Percentiles rank a stretch among this genome's conserved stretches.
These are phyloP conservation scores for Mesotaenium endlicherianum DNA, from an alignment of 139 green algal species.

Conservation along the genomic window DNA sequence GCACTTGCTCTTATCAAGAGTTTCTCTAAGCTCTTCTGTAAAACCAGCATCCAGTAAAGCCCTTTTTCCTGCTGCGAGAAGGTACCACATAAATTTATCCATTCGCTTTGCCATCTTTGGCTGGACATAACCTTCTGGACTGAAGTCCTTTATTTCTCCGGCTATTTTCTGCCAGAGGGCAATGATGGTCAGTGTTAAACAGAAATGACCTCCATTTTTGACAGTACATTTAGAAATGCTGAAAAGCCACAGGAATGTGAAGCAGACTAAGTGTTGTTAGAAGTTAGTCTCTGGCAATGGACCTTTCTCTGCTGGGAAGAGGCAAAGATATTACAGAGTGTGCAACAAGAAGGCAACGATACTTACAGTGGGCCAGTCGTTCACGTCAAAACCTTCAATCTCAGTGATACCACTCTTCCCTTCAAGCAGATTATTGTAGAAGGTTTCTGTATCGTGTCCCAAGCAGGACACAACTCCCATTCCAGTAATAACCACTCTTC, in stretches of 20 bases:
- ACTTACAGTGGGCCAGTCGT: slow-evolving; percentile 78
- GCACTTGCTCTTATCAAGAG: slow-evolving; percentile 80
- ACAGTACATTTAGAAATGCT: too few species aligned
- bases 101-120: slow-evolving; percentile 92
- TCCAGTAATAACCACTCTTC: slow-evolving; percentile 59
- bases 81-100: slow-evolving; percentile 94
- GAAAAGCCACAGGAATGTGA: too few species aligned
- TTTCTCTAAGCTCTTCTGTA: slow-evolving; percentile 68
- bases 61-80: slow-evolving; percentile 85
- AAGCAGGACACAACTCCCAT: slow-evolving; percentile 58
- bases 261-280: neutral
- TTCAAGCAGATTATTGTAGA: slow-evolving; percentile 90
- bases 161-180: slow-evolving; percentile 82
- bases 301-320: too few species aligned
- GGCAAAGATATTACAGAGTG: too few species aligned
- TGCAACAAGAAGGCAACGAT: neutral
- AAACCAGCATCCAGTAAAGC: slow-evolving; percentile 56
- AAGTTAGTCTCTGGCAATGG: too few species aligned
- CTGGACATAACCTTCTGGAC: slow-evolving; percentile 76
- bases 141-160: slow-evolving; percentile 92
- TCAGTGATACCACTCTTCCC: slow-evolving; percentile 77
- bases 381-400: slow-evolving; percentile 90
- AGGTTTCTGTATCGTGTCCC: slow-evolving; percentile 59
- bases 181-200: too few species aligned
- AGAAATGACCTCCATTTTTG: too few species aligned